A percentile compares a stretch with the other conserved stretches of the same genome.
phyloP scores from a whole-genome alignment of 192 early-diverging fungal genomes.

The Chytriomyces sp. region DNA sequence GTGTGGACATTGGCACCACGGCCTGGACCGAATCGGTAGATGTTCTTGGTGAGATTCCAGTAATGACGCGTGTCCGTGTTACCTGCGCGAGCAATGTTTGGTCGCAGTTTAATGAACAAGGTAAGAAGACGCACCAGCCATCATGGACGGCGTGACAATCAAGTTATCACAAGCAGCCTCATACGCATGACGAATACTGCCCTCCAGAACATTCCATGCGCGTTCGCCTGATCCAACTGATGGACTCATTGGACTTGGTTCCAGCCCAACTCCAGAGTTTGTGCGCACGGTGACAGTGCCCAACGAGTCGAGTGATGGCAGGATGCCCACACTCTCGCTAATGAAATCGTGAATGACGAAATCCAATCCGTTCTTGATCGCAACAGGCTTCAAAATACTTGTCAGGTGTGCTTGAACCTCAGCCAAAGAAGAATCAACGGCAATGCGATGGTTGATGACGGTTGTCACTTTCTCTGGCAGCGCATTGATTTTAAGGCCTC shows the following conservation, averaged over 20 bases:
- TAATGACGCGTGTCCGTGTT: constrained; percentile 51
- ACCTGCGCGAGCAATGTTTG: background rate
- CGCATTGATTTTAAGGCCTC: constrained; percentile 54
- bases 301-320: background rate
- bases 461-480: constrained; percentile 43
- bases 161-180: constrained; percentile 15
- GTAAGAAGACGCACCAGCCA: background rate
- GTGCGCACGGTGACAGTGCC: constrained; percentile 4
- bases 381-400: constrained; percentile 15
- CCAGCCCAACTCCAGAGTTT: constrained; percentile 28
- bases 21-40: constrained; percentile 42
- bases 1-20: constrained; percentile 10
- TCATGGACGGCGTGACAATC: constrained; percentile 39
- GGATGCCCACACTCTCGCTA: background rate
- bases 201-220: constrained; percentile 38
- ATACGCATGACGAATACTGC: constrained; percentile 34
- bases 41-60: constrained; percentile 40
- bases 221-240: background rate
- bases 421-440: background rate
- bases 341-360: background rate
- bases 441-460: constrained; percentile 48
- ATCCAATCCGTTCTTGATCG: background rate
- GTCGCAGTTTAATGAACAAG: too few relatives aligned
- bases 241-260: constrained; percentile 39
- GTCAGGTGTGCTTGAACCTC: constrained; percentile 17